A percentile compares a stretch with the other conserved stretches of the same genome.
Evolutionary conservation across 768 basidiomycete species (phyloP).

Genomic region (Naganishia onofrii): DNA sequence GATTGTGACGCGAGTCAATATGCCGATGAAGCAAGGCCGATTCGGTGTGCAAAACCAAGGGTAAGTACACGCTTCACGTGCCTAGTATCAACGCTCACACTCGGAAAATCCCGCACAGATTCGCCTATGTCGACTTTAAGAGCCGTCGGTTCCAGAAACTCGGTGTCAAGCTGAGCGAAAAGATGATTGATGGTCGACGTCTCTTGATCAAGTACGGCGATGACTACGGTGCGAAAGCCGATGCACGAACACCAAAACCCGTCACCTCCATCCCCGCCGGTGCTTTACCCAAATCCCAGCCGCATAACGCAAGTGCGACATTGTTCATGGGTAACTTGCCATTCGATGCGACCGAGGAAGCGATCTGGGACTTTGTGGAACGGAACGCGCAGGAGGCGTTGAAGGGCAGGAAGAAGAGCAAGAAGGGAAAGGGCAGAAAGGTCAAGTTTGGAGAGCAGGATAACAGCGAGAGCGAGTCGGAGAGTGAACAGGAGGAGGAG

Average conservation of each 20-base stretch:
- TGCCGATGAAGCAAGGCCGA: conserved; percentile 69
- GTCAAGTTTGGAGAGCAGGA: conserved; percentile 37
- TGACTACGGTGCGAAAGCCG: conserved; percentile 61
- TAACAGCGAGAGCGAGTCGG: conserved; percentile 39
- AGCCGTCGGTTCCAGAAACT: conserved; percentile 68
- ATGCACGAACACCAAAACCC: conserved; percentile 54
- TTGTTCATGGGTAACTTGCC: conserved; percentile 90
- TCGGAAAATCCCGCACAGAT: conserved; percentile 57
- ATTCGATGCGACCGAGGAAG: conserved; percentile 79
- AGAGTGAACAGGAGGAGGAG: conserved; percentile 33
- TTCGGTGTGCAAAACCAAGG: conserved; percentile 40
- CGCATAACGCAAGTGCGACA: conserved; percentile 66
- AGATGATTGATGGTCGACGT: conserved; percentile 74
- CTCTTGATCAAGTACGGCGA: conserved; percentile 90
- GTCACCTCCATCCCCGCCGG: conserved; percentile 52
- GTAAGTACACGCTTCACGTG: conserved; percentile 29
- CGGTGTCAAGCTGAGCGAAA: conserved; percentile 79
- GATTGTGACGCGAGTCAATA: conserved; percentile 55
- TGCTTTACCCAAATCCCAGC: conserved; percentile 74
- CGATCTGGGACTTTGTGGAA: conserved; percentile 70
- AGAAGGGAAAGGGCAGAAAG: conserved; percentile 32
- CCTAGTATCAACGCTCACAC: background rate
- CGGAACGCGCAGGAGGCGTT: conserved; percentile 56
- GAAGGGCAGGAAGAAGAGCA: conserved; percentile 42
- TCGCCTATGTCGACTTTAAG: conserved; percentile 93